Base-by-base conservation (phyloP, 371 early-diverging fungal genomes). In the Mortierella sp. region DNA sequence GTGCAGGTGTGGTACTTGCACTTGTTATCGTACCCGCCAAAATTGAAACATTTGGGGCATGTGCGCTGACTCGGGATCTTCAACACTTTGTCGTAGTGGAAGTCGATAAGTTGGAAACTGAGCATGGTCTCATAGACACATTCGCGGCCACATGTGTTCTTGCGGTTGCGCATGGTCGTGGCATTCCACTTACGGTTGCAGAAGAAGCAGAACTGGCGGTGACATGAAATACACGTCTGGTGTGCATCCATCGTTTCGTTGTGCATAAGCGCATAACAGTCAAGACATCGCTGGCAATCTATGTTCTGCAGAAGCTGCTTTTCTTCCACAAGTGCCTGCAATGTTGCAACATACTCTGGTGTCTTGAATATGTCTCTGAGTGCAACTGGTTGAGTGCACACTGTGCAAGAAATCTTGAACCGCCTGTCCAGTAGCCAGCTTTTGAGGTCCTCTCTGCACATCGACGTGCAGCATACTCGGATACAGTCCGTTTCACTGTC, bases 71-170 rank as follows among this genome's bases (percentile, higher is more conserved):
- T 66, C 49, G 66, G 72, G n/a, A 72, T 66, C 66, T 61, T 66
- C 2, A 72, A 61, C 32, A n/a, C 6, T 1, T 1, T 2, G 17
- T 72, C 47, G 62, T 66, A 72, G 29, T 72, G 72, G 61, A 72
- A 72, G 35, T 34, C 45, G 34, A 61, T 22, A 26, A 61, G 66
- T 35, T 51, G n/a, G 57, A 72, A 72, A 22, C 55, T n/a, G 55
- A 72, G 1, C 72, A 72, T 72, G 47, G 72, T 47, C 61, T 72
- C 56, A 26, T 72, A 72, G 61, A 72, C 31, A 37, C 72, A 72
- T 19, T 22, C 61, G 10, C 61, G 47, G 55, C 72, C 72, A 29
- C 73, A 72, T 49, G 73, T 35, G 31, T 67, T 61, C 57, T 49
- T 22, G 17, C 12, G 40, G 23, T 72, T 34, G 12, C 8, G 3